phyloP scores from a whole-genome alignment of 768 basidiomycete genomes.

The Russula virescens region DNA sequence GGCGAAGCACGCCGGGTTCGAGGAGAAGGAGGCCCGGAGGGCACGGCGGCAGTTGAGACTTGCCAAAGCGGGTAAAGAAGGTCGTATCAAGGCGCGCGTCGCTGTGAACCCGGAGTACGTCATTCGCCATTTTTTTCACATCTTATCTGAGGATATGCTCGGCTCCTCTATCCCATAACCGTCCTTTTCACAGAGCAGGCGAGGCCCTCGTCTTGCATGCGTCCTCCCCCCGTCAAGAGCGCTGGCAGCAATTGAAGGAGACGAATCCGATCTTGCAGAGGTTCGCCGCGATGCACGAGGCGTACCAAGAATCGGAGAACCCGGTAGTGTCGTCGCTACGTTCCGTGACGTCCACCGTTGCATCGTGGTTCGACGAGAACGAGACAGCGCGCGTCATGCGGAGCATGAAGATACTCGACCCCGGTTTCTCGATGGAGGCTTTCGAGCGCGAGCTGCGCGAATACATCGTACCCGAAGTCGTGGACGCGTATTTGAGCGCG shows the following conservation, averaged over 20 bases:
- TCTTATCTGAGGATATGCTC: neutral
- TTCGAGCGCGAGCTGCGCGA: conserved; percentile 90
- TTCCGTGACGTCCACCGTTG: conserved; percentile 76
- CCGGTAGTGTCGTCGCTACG: conserved; percentile 78
- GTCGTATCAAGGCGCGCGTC: conserved; percentile 52
- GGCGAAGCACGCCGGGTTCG: conserved; percentile 92
- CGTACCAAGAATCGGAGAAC: conserved; percentile 91
- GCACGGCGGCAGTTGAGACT: conserved; percentile 73
- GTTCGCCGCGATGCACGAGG: conserved; percentile 52
- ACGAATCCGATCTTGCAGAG: conserved; percentile 70
- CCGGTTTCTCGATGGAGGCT: conserved; percentile 74
- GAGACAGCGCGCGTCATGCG: conserved; percentile 95
- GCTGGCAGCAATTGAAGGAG: conserved; percentile 75
- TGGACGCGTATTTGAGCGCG: conserved; percentile 91
- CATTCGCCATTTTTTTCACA: neutral
- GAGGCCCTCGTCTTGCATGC: conserved; percentile 79
- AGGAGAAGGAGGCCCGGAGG: conserved; percentile 88
- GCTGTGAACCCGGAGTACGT: conserved; percentile 78
- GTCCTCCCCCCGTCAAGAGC: conserved; percentile 70
- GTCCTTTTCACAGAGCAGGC: conserved; percentile 57
- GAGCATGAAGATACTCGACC: conserved; percentile 83
- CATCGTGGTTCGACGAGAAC: conserved; percentile 93
- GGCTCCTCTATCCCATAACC: neutral
- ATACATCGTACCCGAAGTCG: conserved; percentile 96
- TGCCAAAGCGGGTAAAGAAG: conserved; percentile 73